phyloP scores from a whole-genome alignment of 352 stramenopile genomes.

The Globisporangium okanoganense region DNA sequence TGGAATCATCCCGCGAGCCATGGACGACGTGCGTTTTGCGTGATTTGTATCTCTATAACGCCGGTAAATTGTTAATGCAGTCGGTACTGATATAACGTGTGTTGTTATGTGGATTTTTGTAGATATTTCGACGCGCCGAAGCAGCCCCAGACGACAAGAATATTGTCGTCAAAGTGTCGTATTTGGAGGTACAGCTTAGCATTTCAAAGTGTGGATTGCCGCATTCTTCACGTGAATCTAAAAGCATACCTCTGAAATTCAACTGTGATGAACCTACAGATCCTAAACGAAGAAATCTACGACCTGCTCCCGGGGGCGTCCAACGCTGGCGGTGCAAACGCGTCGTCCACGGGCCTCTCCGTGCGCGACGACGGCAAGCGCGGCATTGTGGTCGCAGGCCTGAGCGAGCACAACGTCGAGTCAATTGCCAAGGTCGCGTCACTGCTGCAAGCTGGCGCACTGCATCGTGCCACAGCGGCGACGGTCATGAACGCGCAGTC shows the following conservation, averaged over 20 bases:
- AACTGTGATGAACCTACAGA: too few species aligned
- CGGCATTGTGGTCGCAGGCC: slow-evolving; percentile 87
- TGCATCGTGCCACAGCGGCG: slow-evolving; percentile 52
- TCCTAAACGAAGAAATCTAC: slow-evolving; percentile 97
- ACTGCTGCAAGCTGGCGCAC: slow-evolving; percentile 41
- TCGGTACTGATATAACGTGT: not conserved
- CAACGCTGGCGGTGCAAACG: not conserved
- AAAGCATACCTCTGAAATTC: too few species aligned
- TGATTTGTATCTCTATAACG: too few species aligned
- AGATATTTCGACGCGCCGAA: slow-evolving; percentile 53
- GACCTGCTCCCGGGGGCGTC: slow-evolving; percentile 80
- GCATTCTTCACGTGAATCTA: too few species aligned
- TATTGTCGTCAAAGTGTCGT: slow-evolving; percentile 60
- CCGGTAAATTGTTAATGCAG: too few species aligned
- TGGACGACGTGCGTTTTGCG: slow-evolving; percentile 44
- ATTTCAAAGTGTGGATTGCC: too few species aligned
- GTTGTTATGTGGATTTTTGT: not conserved
- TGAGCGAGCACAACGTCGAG: slow-evolving; percentile 74
- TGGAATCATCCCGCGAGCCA: slow-evolving; percentile 82
- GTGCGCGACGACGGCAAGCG: slow-evolving; percentile 88
- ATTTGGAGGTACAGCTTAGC: slow-evolving; percentile 66
- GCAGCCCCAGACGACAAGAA: slow-evolving; percentile 24
- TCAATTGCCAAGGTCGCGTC: slow-evolving; percentile 38
- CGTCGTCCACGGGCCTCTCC: slow-evolving; percentile 34
- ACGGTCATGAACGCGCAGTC: slow-evolving; percentile 76